Conservation (phyloP, 2,329 filamentous ascomycete genomes). For the Falciphora oryzae region DNA sequence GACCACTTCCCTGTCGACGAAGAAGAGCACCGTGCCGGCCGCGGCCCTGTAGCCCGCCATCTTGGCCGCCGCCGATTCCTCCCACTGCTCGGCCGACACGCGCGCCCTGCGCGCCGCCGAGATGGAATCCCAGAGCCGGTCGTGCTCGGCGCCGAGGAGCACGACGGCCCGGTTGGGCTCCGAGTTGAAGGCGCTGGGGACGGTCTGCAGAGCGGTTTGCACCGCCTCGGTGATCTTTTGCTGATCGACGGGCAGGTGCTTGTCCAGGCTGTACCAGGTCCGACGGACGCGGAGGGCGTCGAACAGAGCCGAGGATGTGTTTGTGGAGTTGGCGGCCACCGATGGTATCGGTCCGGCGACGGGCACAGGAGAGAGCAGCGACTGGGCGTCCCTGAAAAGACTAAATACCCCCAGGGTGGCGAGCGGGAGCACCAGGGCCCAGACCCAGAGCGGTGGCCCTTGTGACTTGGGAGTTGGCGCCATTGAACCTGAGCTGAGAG, state of each 20-base stretch:
- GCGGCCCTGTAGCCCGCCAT: conserved; percentile 40
- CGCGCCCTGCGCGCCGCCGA: conserved; percentile 49
- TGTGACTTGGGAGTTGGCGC: neutral
- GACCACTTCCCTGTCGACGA: conserved; percentile 49
- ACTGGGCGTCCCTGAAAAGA: neutral
- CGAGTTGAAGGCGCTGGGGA: conserved; percentile 63
- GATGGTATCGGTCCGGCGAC: no score
- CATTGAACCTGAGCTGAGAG: no score
- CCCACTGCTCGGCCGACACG: conserved; percentile 23
- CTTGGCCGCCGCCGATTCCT: neutral
- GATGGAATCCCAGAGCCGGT: conserved; percentile 59
- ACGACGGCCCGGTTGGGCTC: conserved; percentile 58
- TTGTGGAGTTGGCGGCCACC: no score
- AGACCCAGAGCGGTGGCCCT: neutral
- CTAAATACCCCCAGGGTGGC: neutral
- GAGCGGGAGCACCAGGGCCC: neutral
- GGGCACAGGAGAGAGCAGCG: neutral
- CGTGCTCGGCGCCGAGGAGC: conserved; percentile 58
- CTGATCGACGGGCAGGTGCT: conserved; percentile 33
- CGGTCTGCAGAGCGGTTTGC: conserved; percentile 15
- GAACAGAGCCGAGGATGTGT: neutral
- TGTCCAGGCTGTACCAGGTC: conserved; percentile 26
- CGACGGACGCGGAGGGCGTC: neutral
- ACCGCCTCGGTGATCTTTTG: conserved; percentile 34
- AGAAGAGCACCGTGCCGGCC: conserved; percentile 60